These are phyloP conservation scores for Ophiobolus disseminans DNA, from an alignment of 2,329 filamentous ascomycete species.

Conservation along the genomic window DNA sequence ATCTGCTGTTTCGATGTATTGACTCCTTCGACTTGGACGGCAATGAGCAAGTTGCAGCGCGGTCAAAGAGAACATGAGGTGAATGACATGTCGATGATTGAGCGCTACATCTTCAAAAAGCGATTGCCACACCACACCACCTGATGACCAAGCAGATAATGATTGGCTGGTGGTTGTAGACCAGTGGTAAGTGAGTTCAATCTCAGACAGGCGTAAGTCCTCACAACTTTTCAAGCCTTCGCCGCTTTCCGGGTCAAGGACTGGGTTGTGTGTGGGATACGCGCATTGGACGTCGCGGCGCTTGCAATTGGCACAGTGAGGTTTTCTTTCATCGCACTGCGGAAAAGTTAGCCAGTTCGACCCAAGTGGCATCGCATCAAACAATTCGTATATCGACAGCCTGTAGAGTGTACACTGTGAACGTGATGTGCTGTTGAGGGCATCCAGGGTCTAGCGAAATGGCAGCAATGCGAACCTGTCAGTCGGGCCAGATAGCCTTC, in stretches of 20 bases:
- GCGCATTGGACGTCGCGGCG: constrained; percentile 31
- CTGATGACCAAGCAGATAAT: constrained; percentile 22
- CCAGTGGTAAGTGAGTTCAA: constrained; percentile 39
- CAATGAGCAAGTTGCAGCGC: constrained; percentile 33
- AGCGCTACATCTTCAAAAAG: constrained; percentile 30
- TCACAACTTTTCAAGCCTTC: neutral
- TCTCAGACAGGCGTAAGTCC: constrained; percentile 22
- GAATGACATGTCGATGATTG: constrained; percentile 23
- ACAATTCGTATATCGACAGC: too few species aligned
- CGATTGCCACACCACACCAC: constrained; percentile 20
- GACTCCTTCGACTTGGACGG: constrained; percentile 22
- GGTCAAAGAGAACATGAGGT: constrained; percentile 34
- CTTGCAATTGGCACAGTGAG: constrained; percentile 33
- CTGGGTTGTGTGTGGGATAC: constrained; percentile 11
- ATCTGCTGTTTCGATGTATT: constrained; percentile 27
- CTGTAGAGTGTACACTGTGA: too few species aligned
- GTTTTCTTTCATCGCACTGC: constrained; percentile 40
- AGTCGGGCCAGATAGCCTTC: too few species aligned
- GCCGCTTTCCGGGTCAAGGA: neutral
- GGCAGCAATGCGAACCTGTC: too few species aligned
- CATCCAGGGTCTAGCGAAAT: too few species aligned
- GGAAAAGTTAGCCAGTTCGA: constrained; percentile 4
- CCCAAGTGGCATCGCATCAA: neutral
- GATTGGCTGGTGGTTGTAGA: constrained; percentile 34
- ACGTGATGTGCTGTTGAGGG: too few species aligned